Conservation (phyloP, 305 asterid genomes). For the Fraxinus velutina region DNA sequence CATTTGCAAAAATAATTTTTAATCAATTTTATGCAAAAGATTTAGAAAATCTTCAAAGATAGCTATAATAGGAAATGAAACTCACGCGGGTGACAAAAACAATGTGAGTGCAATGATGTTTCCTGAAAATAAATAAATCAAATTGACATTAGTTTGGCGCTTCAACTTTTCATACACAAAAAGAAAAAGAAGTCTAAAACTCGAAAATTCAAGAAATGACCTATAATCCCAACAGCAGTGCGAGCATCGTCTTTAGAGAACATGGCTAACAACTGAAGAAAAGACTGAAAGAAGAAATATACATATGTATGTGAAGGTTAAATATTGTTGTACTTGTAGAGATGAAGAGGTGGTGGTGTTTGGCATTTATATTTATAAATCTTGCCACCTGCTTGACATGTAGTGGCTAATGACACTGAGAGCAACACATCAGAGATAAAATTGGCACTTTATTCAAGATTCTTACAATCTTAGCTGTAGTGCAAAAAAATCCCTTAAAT, state of each 20-base stretch:
- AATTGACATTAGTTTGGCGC: too few relatives aligned
- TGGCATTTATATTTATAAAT: background rate
- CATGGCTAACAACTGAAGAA: slow-evolving; percentile 11
- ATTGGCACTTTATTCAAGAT: slow-evolving; percentile 30
- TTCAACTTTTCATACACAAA: too few relatives aligned
- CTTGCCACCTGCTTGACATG: slow-evolving; percentile 20
- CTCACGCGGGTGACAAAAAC: slow-evolving; percentile 44
- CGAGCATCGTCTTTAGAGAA: slow-evolving; percentile 21
- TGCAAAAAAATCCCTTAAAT: background rate
- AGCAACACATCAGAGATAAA: background rate
- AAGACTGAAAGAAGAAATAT: background rate
- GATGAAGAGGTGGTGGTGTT: background rate
- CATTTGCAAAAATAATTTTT: background rate
- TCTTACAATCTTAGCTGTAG: background rate
- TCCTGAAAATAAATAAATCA: slow-evolving; percentile 25
- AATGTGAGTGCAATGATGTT: slow-evolving; percentile 35
- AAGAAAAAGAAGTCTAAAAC: too few relatives aligned
- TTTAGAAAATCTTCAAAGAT: too few relatives aligned
- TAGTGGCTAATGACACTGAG: background rate
- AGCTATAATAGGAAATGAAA: background rate
- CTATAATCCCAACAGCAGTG: slow-evolving; percentile 36
- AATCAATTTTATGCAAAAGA: background rate
- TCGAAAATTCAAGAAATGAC: slow-evolving; percentile 6
- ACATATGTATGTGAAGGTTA: background rate
- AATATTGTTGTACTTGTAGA: background rate